Base-by-base conservation (phyloP, 805 yeast species). In the Nakazawaea anatomiae region DNA sequence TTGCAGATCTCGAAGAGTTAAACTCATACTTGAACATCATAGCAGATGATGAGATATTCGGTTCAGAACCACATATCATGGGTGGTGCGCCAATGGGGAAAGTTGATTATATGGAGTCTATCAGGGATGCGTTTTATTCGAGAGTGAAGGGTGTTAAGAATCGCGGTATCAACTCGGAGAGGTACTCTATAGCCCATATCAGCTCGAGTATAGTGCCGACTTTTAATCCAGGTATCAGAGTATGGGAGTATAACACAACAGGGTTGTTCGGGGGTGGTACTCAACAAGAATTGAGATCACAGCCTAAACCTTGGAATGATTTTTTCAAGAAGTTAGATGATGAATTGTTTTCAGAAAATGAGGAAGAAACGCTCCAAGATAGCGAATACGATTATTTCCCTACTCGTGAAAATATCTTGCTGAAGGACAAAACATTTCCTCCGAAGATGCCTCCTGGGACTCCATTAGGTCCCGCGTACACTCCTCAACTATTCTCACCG, bases 181-280 rank as follows among this genome's bases (percentile, higher is more conserved):
- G 90, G 42, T 89, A 87, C 61, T 73, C 89, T 0, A 70, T 89
- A 47, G 82, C 85, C 0, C 86, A 82, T 60, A 79, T 89, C 12
- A 75, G 83, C 2, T 82, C 90, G 1, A 84, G 91, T 50, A 80
- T 89, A 11, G 79, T 89, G 11, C 96, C 96, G 3, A 89, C 95
- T 0, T 89, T 83, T 67, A 87, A 87, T 57, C 90, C 96, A 5
- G 88, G 90, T 5, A 61, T 89, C 54, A 73, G 96, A 55, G 82
- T 89, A 2, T 89, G 95, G 94, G 96, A 89, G 63, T 89, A 89
- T 64, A 89, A 89, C 60, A 77, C 79, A 38, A 76, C 88, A 0
- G 84, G 74, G 1, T 61, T 86, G 44, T 68, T 63, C n/a, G 58
- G 60, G 4, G 64, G 55, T 38, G 57, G 38, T 11, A 32, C 25